phyloP scores from a whole-genome alignment of 2,329 filamentous ascomycete genomes.

The Ceratocystiopsis minuta region DNA sequence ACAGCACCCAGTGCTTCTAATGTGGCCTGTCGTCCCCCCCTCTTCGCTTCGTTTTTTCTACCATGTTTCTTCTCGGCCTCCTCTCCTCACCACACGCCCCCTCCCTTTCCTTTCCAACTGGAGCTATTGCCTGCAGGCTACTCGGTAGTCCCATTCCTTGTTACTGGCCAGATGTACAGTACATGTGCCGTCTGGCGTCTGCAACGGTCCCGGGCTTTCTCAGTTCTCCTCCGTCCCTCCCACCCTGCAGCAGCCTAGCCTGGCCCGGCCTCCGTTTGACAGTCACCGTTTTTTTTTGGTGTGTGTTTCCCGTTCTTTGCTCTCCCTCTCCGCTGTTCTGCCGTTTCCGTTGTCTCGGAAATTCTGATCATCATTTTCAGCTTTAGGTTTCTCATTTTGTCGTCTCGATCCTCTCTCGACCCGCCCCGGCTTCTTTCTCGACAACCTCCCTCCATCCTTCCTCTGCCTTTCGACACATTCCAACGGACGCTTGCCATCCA shows the following conservation, averaged over 20 bases:
- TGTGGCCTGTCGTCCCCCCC: not conserved
- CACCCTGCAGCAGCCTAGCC: conserved; percentile 1
- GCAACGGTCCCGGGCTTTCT: not conserved
- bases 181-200: conserved; percentile 3
- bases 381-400: not conserved
- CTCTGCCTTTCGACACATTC: too few relatives aligned
- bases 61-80: not conserved
- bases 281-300: conserved; percentile 1
- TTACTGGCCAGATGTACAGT: conserved; percentile 4
- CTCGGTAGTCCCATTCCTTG: too few relatives aligned
- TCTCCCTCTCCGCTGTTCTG: too few relatives aligned
- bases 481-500: too few relatives aligned
- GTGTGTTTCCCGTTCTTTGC: too few relatives aligned
- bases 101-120: conserved; percentile 3
- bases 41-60: not conserved
- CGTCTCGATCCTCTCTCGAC: too few relatives aligned
- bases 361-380: not conserved
- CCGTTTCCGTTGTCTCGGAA: too few relatives aligned
- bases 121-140: conserved; percentile 2
- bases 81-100: conserved; percentile 5
- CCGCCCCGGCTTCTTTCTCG: too few relatives aligned
- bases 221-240: not conserved
- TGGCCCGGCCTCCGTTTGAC: conserved; percentile 6
- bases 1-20: too few relatives aligned
- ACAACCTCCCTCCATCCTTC: too few relatives aligned